phyloP scores from a whole-genome alignment of 441 rosid genomes.

The Melastoma candidum region DNA sequence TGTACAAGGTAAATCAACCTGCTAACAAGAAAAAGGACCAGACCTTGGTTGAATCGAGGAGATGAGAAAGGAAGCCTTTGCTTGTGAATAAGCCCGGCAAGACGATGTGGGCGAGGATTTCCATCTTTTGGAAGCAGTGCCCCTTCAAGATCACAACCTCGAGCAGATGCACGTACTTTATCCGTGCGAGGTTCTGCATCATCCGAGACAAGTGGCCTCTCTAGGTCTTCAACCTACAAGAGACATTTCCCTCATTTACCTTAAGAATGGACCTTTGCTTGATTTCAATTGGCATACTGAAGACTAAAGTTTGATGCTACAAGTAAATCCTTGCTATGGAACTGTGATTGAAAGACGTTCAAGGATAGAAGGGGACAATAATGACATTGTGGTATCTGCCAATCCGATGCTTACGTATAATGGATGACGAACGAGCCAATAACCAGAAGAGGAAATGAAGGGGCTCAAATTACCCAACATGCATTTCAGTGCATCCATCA shows the following conservation, averaged over 20 bases:
- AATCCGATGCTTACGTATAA: too few species aligned
- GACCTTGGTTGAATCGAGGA: constrained; percentile 40
- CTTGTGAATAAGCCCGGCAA: constrained; percentile 51
- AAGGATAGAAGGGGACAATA: too few species aligned
- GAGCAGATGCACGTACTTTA: constrained; percentile 41
- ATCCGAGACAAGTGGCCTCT: constrained; percentile 68
- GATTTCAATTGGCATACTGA: too few species aligned
- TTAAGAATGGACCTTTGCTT: too few species aligned
- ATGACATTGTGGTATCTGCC: too few species aligned
- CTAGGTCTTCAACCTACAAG: constrained; percentile 54
- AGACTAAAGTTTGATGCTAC: too few species aligned
- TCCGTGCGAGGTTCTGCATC: constrained; percentile 27
- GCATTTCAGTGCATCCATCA: too few species aligned
- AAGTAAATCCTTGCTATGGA: too few species aligned
- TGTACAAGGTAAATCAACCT: constrained; percentile 1
- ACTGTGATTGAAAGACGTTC: too few species aligned
- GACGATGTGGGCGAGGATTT: constrained; percentile 35
- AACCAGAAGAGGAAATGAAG: too few species aligned
- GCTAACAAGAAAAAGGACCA: constrained; percentile 5
- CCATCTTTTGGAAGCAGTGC: constrained; percentile 60
- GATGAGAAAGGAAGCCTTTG: constrained; percentile 50
- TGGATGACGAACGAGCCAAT: too few species aligned
- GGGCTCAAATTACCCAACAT: too few species aligned
- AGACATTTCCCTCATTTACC: background rate
- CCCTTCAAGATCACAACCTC: constrained; percentile 67